Base-by-base conservation (phyloP, 345 rosid species). In the Reutealis trisperma region DNA sequence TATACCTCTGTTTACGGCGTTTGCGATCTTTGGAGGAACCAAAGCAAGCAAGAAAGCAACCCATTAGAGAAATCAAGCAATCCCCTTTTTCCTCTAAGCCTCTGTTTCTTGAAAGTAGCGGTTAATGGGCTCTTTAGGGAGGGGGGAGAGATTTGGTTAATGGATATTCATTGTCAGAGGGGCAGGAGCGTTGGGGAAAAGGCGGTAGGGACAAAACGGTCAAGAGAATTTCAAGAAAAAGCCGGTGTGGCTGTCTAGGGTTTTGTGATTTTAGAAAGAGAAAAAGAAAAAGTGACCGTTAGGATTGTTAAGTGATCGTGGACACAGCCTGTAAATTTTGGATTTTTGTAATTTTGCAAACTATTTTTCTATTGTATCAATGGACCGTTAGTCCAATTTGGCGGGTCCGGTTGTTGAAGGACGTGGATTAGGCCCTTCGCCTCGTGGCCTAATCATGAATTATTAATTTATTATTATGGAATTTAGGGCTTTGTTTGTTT, bases 31-130 rank as follows among this genome's bases (percentile, higher is more conserved):
- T 90, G 85, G 93, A 82, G 11, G 96, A 85, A 83, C 99, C 97
- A 78, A 93, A 96, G 79, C 99, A 96, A 59, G 84, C 90, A 70
- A 81, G 84, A 80, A 93, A 93, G 87, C 98, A 96, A 77, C 92
- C 91, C 99, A 96, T 96, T 27, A 7, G 59, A 42, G 18, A 72
- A 44, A 61, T 6, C 41, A 37, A 37, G 41, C 19, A 14, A 70
- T 47, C 54, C 55, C 13, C 30, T 37, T 24, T 49, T 67, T 24
- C 13, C 62, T 73, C 60, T 70, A 47, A 13, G 34, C 75, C 65
- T 37, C 30, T 22, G 73, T 42, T n/a, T 73, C 44, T 57, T 45
- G 78, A 79, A 70, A 73, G 54, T 8, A 27, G 44, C 9, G 3
- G 19, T 49, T 51, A 11, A 5, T 52, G 73, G 58, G 59, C 19